Base-by-base conservation (phyloP, 495 filamentous ascomycete genomes). In the Hyaloscypha variabilis region DNA sequence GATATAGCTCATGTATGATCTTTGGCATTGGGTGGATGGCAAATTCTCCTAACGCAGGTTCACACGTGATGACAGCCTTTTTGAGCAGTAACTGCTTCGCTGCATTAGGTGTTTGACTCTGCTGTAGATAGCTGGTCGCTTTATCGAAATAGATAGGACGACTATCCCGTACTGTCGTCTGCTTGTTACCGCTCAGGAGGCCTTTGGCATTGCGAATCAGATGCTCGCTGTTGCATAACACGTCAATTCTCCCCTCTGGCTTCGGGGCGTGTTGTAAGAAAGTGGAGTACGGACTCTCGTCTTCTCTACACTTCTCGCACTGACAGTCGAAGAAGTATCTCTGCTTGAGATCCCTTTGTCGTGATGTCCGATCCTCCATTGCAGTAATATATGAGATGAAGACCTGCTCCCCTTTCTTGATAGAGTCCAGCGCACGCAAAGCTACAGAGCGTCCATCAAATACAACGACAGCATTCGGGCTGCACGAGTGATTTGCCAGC, bases 401-500 rank as follows among this genome's bases (percentile, higher is more conserved):
- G 26, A 86, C 74, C 69, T 83, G 78, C 30, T 84, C 80, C 5
- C 77, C 80, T 53, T 74, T 69, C 21, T 77, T 67, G 11, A 86
- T 81, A 11, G 71, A 64, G 30, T 56, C 65, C 21, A 73, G 69
- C 0, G 82, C 78, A 30, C 76, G 72, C 24, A 86, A 67, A 25
- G 76, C 63, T 3, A 79, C 76, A 1, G 64, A 73, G n/a, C 81
- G 70, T 26, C 77, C 78, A 46, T 78, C 64, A 52, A 83, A 83
- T 28, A 74, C 70, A 28, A 86, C 75, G 39, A 75, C 76, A 0
- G 82, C 81, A 58, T 83, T 86, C 11, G 82, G 82, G 6, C 77
- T 67, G 54, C 83, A 86, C 2, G 82, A 84, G 65, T 86, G 83
- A 62, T 86, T 85, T 6, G 79, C 66, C 74, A 83, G 79, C 25